Evolutionary conservation across 176 grass and related monocot genomes (phyloP), one percentile per base, ranked within the genome.

Genomic region (Carex myosuroides): DNA sequence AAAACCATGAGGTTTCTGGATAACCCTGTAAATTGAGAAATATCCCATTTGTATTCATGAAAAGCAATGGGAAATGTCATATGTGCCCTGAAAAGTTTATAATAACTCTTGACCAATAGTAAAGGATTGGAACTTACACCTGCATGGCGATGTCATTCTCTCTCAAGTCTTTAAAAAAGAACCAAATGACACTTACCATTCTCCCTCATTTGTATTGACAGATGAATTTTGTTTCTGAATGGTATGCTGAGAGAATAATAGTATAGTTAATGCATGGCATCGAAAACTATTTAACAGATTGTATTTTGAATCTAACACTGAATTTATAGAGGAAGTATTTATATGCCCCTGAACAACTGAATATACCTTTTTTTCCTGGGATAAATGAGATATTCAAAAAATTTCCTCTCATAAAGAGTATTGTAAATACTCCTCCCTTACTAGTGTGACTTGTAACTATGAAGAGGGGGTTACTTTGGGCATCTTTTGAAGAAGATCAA

Each of bases 41-140:
- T 60, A 76, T 69, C 59, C 70, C 29, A 21, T 35, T 35, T 70
- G 85, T 33, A 90, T 75, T 69, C 84, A 16, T 58, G 55, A 61
- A 61, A 62, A 60, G 55, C n/a, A 62, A 59, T 62, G 8, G 8
- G 81, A 60, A 82, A 57, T 57, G 11, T 29, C 46, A 57, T 57
- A n/a, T 79, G 16, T 59, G 57, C 3, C 12, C 46, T 29, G 5
- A 41, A 10, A 41, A 35, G 20, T 79, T 79, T 55, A 3, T 57
- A 24, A 48, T 86, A 63, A 32, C 54, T 66, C 63, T 59, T 86
- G 52, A 24, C 41, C 32, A 57, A n/a, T 42, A 30, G 48, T 70
- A 22, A 18, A 35, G 12, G 12, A 76, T 14, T 21, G 48, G 46
- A 24, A 46, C 16, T 76, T 52, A 26, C 21, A 53, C 21, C 10